phyloP scores from a whole-genome alignment of 768 basidiomycete species.

The Galerina sulciceps region DNA sequence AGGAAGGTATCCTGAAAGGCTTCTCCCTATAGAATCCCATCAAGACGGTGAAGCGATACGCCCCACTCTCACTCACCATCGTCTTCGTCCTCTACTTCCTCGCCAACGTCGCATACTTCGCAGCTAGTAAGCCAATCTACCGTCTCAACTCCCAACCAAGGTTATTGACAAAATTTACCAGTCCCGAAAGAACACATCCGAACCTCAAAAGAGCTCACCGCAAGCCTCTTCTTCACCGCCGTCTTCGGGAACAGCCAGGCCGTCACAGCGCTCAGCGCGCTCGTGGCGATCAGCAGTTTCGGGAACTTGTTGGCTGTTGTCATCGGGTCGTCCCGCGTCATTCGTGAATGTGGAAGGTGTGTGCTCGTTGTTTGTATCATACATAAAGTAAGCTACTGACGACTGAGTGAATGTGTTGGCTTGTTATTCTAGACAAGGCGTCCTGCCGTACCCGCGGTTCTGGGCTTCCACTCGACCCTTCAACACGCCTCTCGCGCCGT shows the following conservation, averaged over 20 bases:
- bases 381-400: too few relatives aligned
- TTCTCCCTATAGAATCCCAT: slow-evolving; percentile 36
- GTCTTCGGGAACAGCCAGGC: slow-evolving; percentile 47
- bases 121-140: slow-evolving; percentile 31
- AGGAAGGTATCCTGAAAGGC: too few relatives aligned
- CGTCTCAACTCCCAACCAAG: too few relatives aligned
- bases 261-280: slow-evolving; percentile 38
- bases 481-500: slow-evolving; percentile 51
- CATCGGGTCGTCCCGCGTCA: slow-evolving; percentile 47
- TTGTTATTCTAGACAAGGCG: slow-evolving; percentile 47
- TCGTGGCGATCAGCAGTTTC: slow-evolving; percentile 43
- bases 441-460: slow-evolving; percentile 53
- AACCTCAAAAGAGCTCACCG: slow-evolving; percentile 47
- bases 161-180: slow-evolving; percentile 7
- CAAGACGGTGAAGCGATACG: slow-evolving; percentile 48
- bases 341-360: slow-evolving; percentile 46
- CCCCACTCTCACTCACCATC: slow-evolving; percentile 44
- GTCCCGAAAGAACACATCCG: slow-evolving; percentile 49
- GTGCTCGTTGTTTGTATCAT: too few relatives aligned
- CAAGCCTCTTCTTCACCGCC: slow-evolving; percentile 52
- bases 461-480: slow-evolving; percentile 57
- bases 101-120: slow-evolving; percentile 47
- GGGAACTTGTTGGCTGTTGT: slow-evolving; percentile 41
- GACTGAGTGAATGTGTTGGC: too few relatives aligned
- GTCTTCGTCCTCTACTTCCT: slow-evolving; percentile 55